Percentiles rank a stretch among this genome's conserved stretches.
These are phyloP conservation scores for Teunomyces barrocoloradensis DNA, from an alignment of 805 yeast genomes.

Conservation along the genomic window DNA sequence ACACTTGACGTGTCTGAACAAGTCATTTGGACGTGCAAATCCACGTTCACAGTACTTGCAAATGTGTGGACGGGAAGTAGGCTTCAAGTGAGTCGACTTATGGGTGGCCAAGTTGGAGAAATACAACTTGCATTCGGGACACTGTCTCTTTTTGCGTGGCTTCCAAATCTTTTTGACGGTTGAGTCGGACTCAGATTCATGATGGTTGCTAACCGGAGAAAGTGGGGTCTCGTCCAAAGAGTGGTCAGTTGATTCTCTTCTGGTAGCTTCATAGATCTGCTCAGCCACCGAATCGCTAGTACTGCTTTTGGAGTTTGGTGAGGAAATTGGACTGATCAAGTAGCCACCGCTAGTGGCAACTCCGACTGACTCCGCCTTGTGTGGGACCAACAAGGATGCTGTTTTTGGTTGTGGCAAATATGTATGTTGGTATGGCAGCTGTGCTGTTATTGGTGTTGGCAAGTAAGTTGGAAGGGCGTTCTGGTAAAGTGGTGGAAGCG, in stretches of 20 bases:
- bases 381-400: background rate
- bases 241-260: background rate
- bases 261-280: slow-evolving; percentile 1
- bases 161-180: slow-evolving; percentile 25
- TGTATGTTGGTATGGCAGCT: slow-evolving; percentile 2
- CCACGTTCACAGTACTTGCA: slow-evolving; percentile 81
- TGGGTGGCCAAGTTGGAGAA: slow-evolving; percentile 84
- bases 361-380: background rate
- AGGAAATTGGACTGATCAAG: slow-evolving; percentile 13
- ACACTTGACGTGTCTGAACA: slow-evolving; percentile 79
- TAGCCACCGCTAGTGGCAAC: slow-evolving; percentile 2
- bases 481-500: slow-evolving; percentile 1
- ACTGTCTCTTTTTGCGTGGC: slow-evolving; percentile 65
- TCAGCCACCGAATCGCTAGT: slow-evolving; percentile 2
- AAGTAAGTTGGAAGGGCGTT: background rate
- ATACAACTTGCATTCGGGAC: slow-evolving; percentile 64
- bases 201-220: background rate
- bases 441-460: slow-evolving; percentile 2
- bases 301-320: slow-evolving; percentile 13
- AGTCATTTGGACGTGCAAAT: slow-evolving; percentile 83
- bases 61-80: slow-evolving; percentile 69
- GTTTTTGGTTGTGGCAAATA: slow-evolving; percentile 2
- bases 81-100: slow-evolving; percentile 71
- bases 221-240: background rate
- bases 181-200: slow-evolving; percentile 2